Base-by-base conservation (phyloP, 257 asterid genomes). In the Voacanga thouarsii region DNA sequence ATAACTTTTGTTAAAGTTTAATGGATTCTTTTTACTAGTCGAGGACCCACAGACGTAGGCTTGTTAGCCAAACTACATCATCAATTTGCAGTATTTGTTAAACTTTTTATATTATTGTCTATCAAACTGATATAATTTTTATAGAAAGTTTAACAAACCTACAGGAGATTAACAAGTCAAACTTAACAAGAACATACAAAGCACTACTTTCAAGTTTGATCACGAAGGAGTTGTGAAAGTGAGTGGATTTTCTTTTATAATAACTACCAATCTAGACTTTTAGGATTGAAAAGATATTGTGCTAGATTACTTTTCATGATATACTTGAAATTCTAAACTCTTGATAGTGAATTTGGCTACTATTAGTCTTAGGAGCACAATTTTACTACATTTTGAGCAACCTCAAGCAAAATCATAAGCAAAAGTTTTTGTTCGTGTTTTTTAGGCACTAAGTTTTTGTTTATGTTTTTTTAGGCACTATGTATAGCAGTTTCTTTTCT, bases 401-500 rank as follows among this genome's bases (percentile, higher is more conserved):
- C 75, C 71, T 15, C 59, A 43, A 66, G 51, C 45, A 12, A 24
- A 15, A 15, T 67, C 30, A 33, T 53, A 45, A 43, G 21, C 56
- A 16, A 61, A 75, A 55, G 60, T 56, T 51, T 75, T 47, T 69
- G 68, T 61, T 3, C 37, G 45, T 78, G 37, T n/a, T 80, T 55
- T n/a, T n/a, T n/a, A n/a, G n/a, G n/a, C n/a, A n/a, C n/a, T n/a
- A n/a, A n/a, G n/a, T n/a, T n/a, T n/a, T n/a, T n/a, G n/a, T n/a
- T n/a, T n/a, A n/a, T n/a, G n/a, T n/a, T n/a, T 61, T 85, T 89
- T 67, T 92, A 94, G 99, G 95, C 92, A 60, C 73, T 94, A 55
- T 92, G 97, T 80, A 94, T 97, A 55, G 94, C 90, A 15, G 91
- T 94, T 81, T 91, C 99, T 24, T 87, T 93, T 64, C 90, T 95